Conservation (phyloP, 257 asterid species). For the Solanum piurae region DNA sequence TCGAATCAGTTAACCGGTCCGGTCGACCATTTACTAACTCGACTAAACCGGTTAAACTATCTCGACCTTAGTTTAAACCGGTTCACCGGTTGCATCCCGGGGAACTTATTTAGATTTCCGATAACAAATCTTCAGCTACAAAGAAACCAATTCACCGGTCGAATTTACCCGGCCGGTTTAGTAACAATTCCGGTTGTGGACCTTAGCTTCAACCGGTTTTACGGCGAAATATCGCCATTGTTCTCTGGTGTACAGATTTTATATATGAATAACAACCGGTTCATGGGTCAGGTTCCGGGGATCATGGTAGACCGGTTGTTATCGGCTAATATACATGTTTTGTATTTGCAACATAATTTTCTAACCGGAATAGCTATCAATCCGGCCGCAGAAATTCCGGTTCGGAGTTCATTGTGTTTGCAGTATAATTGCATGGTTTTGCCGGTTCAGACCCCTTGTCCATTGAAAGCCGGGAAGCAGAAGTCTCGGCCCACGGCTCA, state of each 20-base stretch:
- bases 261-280: conserved; percentile 80
- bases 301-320: conserved; percentile 64
- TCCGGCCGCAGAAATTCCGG: conserved; percentile 74
- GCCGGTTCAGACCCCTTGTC: conserved; percentile 80
- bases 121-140: conserved; percentile 61
- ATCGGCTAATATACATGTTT: conserved; percentile 38
- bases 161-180: conserved; percentile 38
- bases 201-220: conserved; percentile 73
- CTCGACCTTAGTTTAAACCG: conserved; percentile 71
- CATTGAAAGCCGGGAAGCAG: conserved; percentile 77
- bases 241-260: conserved; percentile 66
- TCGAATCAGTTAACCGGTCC: conserved; percentile 70
- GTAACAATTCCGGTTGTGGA: conserved; percentile 68
- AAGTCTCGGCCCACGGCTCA: conserved; percentile 75
- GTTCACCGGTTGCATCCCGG: conserved; percentile 67
- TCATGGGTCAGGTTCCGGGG: conserved; percentile 67
- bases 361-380: conserved; percentile 76
- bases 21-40: conserved; percentile 34
- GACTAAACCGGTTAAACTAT: conserved; percentile 45
- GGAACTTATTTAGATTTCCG: conserved; percentile 39
- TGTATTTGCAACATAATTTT: conserved; percentile 78
- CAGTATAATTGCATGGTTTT: conserved; percentile 92
- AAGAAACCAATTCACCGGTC: conserved; percentile 58
- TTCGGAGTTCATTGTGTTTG: conserved; percentile 64
- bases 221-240: conserved; percentile 65